Evolutionary conservation across 495 filamentous ascomycete genomes (phyloP).

Genomic region (Aspergillus kassunensis): DNA sequence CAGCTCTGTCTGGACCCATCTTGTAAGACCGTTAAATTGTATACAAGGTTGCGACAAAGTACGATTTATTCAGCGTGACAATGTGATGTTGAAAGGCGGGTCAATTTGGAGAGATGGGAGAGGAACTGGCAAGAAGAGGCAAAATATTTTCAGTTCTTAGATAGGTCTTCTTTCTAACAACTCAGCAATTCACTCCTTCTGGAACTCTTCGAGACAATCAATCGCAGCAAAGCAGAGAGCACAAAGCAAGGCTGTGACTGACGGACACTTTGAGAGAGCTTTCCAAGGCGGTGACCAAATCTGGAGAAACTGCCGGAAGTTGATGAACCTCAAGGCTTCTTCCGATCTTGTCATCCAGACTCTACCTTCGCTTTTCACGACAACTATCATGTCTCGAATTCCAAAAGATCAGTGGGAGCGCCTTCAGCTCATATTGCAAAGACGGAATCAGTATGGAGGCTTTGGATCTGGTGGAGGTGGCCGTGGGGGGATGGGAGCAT

Average conservation of each 20-base stretch:
- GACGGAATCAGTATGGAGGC: constrained; percentile 39
- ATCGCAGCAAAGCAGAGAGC: no score
- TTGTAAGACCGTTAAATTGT: constrained; percentile 18
- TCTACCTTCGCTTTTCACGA: constrained; percentile 16
- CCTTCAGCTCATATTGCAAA: constrained; percentile 59
- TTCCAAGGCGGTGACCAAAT: constrained; percentile 23
- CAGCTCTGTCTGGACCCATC: constrained; percentile 55
- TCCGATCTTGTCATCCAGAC: constrained; percentile 12
- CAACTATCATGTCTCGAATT: constrained; percentile 49
- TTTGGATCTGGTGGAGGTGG: constrained; percentile 47
- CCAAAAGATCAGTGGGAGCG: constrained; percentile 62
- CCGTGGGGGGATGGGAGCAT: constrained; percentile 38
- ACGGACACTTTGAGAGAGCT: constrained; percentile 1
- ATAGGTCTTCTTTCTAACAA: neutral
- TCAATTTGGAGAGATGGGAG: neutral
- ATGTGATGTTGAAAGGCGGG: neutral
- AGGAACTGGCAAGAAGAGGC: neutral
- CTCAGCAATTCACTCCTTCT: neutral
- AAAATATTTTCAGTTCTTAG: neutral
- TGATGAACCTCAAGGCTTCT: constrained; percentile 18
- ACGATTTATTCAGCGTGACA: neutral
- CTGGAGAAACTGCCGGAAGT: constrained; percentile 18
- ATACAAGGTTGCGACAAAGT: neutral
- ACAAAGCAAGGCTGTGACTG: no score
- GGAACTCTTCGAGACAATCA: neutral